phyloP scores from a whole-genome alignment of 176 grass and related monocot genomes.

The Bromus sterilis region DNA sequence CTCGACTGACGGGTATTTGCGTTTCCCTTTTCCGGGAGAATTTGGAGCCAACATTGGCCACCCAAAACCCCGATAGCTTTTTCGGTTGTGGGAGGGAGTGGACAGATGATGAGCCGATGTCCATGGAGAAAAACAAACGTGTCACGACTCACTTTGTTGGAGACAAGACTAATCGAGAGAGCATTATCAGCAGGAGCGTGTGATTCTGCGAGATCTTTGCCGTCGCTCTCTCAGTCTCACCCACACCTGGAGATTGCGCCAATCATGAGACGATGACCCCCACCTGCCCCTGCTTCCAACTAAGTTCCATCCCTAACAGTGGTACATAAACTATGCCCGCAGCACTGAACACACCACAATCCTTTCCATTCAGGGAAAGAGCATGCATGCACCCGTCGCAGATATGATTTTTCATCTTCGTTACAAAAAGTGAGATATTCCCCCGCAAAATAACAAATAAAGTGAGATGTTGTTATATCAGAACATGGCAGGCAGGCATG shows the following conservation, averaged over 20 bases:
- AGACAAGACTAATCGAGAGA: neutral
- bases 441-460: too few species aligned
- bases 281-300: neutral
- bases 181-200: neutral
- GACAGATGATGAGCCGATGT: neutral
- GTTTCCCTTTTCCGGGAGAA: neutral
- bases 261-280: constrained; percentile 11
- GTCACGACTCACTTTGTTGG: neutral
- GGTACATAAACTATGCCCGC: neutral
- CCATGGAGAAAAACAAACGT: neutral
- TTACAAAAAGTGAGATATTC: constrained; percentile 5
- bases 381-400: neutral
- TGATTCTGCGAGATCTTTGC: neutral
- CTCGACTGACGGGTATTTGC: too few species aligned
- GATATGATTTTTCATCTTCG: neutral
- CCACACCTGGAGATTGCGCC: constrained; percentile 3
- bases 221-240: neutral
- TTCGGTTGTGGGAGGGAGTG: neutral
- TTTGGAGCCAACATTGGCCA: neutral
- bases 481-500: neutral
- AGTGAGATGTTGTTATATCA: neutral
- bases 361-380: constrained; percentile 13
- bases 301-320: neutral
- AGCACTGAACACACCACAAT: neutral
- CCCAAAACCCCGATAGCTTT: neutral